Base-by-base conservation (phyloP, 2,329 filamentous ascomycete species). In the Fusarium poae region DNA sequence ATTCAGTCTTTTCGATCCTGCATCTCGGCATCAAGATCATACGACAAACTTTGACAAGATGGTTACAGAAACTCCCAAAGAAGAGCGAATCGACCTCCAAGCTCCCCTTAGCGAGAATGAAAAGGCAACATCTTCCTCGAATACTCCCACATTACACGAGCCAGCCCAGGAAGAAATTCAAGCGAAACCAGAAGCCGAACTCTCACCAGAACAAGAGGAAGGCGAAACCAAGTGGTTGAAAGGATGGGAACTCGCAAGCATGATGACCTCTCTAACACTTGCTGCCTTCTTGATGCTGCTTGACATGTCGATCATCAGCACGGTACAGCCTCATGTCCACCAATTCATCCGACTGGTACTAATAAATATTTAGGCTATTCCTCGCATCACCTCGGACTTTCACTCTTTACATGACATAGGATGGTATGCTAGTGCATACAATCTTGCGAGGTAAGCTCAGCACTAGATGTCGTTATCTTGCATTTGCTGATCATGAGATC, bases 351-450 rank as follows among this genome's bases (percentile, higher is more conserved):
- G 20, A 42, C 30, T 18, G 18, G 35, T 40, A 29, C 52, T 70
- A 20, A 49, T n/a, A 27, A 21, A 30, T 16, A 30, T 52, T 43
- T n/a, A 81, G 79, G 80, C 84, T 5, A 79, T 84, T 53, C 84
- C 84, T 1, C 76, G 77, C 49, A 86, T 87, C 57, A 86, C 84
- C 0, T 82, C 79, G 45, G 78, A 83, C 21, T 84, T 86, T 72
- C 80, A 85, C 57, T 82, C 83, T 15, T 76, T 87, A 1, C 72
- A 77, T 4, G 85, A 88, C 67, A 82, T 88, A 16, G 86, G 85
- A 37, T 88, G 86, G 86, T 88, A 88, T 70, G 83, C 81, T 5
- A 82, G 81, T 49, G 81, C 82, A 21, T 85, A 85, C 68, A 80
- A 82, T 34, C 77, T 87, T 37, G 75, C 81, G 16, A 83, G 78